Base-by-base conservation (phyloP, 345 rosid genomes). In the Abelmoschus esculentus region DNA sequence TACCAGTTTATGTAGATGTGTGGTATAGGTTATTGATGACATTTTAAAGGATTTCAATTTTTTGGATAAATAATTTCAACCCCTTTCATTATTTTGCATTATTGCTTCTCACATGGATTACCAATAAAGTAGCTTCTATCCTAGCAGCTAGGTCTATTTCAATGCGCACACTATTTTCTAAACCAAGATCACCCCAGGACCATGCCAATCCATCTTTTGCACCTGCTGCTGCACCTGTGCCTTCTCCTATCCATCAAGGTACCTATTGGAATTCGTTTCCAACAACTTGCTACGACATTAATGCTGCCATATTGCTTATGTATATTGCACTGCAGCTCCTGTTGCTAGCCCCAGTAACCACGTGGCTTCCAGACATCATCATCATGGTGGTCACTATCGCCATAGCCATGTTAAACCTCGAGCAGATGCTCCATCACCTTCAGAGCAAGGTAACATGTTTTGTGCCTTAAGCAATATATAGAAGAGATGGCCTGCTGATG, bases 371-470 rank as follows among this genome's bases (percentile, higher is more conserved):
- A 84, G 38, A 44, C 83, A 8, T 59, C 84, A 79, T 73, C 92
- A 75, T 66, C 86, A 81, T 76, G 93, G 14, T 81, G 84, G 8
- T 17, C 55, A n/a, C 18, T 19, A 10, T 54, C 46, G 13, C 46
- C 59, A 65, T 65, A 84, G 56, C 78, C 87, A 50, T 70, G 69
- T 72, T 65, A 85, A 79, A 77, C 88, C 90, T 74, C 74, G 14
- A 66, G 80, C 44, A 22, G 74, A 78, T 70, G 86, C 97, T 76
- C 89, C 92, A 26, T 75, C 93, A 29, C 93, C 97, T 76, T 81
- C 87, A 8, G 81, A 85, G 53, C 86, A 75, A 75, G 85, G 99
- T 92, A 83, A 70, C 69, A 29, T 44, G 65, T 61, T 29, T 34
- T 14, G 29, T 29, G 46, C 19, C 29, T 56, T 64, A 17, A 11